phyloP scores from a whole-genome alignment of 306 rosid genomes.

The Dryas drummondii region DNA sequence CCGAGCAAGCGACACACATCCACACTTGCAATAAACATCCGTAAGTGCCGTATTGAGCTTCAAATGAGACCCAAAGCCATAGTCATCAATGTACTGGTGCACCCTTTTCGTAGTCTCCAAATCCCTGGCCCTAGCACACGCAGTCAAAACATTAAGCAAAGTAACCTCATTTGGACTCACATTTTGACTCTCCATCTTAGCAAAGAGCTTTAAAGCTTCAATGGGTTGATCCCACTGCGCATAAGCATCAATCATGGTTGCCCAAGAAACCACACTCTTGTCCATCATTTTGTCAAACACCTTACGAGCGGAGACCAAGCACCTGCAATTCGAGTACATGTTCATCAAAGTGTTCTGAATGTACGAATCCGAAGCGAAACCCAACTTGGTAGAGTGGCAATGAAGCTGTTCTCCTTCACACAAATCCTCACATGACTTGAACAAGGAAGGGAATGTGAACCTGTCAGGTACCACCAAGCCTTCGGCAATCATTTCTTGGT shows the following conservation, averaged over 20 bases:
- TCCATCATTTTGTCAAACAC: conserved; percentile 27
- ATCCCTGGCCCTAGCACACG: conserved; percentile 19
- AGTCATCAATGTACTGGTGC: conserved; percentile 16
- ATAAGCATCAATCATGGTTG: conserved; percentile 32
- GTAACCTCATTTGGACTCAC: conserved; percentile 29
- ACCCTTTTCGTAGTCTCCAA: conserved; percentile 16
- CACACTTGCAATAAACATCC: conserved; percentile 34
- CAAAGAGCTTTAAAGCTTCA: conserved; percentile 20
- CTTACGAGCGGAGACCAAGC: conserved; percentile 12
- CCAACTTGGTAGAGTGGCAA: conserved; percentile 27
- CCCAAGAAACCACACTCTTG: conserved; percentile 34
- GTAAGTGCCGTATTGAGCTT: conserved; percentile 20
- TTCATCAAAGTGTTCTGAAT: conserved; percentile 27
- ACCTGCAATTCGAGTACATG: conserved; percentile 24
- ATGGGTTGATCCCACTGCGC: conserved; percentile 11
- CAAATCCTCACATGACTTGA: conserved; percentile 26
- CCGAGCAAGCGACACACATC: conserved; percentile 20
- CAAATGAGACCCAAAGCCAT: conserved; percentile 19
- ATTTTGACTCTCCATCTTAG: conserved; percentile 9
- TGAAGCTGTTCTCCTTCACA: conserved; percentile 24
- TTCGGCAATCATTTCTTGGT: conserved; percentile 5
- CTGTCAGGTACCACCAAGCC: conserved; percentile 25
- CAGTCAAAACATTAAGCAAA: conserved; percentile 22
- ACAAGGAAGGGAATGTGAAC: conserved; percentile 28
- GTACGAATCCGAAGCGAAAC: conserved; percentile 28